Base-by-base conservation (phyloP, 805 yeast genomes). In the Debaryomyces hansenii region DNA sequence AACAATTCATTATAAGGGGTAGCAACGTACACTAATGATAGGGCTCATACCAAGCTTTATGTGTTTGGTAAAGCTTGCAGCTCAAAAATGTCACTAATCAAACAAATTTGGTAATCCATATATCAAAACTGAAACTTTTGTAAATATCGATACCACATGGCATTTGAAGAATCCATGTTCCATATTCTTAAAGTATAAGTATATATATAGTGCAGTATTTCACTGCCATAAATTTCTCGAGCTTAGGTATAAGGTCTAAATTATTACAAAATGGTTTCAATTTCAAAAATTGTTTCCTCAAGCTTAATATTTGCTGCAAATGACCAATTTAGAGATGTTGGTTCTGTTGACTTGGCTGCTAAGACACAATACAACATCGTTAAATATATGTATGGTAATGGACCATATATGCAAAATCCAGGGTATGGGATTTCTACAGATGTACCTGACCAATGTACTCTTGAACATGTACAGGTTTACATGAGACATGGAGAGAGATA, bases 401-500 rank as follows among this genome's bases (percentile, higher is more conserved):
- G 78, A 0, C 85, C 86, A 6, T 80, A 76, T 51, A 66, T 76
- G 28, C 69, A 72, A 42, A 70, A 68, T 41, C 66, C 70, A 2
- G 84, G 84, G 2, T 78, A 59, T 54, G 85, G 84, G 3, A 70
- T 81, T 27, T 62, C 75, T 11, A 60, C 70, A 11, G 77, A 65
- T 8, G 54, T 67, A 2, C 83, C 84, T 10, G 67, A 61, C 5
- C 66, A 66, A 32, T 82, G 86, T 60, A 53, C 61, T 4, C 69
- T 83, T 45, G 78, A 78, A 51, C 90, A 85, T 61, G 87, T 84
- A 7, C 88, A 84, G 53, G 64, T 85, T 14, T 66, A 84, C 44
- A 82, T 84, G 50, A 77, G 95, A 56, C 94, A 87, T 58, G 94
- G 91, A 18, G 91, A 86, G 60, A 71, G 94, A 51, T 85, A 72